Conservation (phyloP, 2,329 filamentous ascomycete species). For the Chaetomiaceae sp. region DNA sequence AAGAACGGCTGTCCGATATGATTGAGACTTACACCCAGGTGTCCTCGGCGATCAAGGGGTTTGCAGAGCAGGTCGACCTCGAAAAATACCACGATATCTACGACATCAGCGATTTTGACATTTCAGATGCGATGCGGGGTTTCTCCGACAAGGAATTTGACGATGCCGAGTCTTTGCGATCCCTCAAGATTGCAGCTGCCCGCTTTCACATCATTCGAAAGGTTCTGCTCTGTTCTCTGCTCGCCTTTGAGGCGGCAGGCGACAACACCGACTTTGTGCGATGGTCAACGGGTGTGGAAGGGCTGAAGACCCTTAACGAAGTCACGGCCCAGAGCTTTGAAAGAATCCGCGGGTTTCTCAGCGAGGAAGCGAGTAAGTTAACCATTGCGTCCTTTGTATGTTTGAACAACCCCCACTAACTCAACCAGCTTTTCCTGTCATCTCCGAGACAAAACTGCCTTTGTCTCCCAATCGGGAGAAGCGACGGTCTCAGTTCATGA, state of each 20-base stretch:
- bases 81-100: constrained; percentile 93
- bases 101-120: constrained; percentile 69
- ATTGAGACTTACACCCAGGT: constrained; percentile 69
- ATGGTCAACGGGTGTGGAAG: constrained; percentile 74
- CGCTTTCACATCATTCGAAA: constrained; percentile 77
- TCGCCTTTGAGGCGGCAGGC: constrained; percentile 80
- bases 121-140: constrained; percentile 62
- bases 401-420: constrained; percentile 21
- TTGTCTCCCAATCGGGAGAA: constrained; percentile 73
- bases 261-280: constrained; percentile 70
- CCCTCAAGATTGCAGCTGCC: constrained; percentile 74
- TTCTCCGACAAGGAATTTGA: constrained; percentile 65
- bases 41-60: constrained; percentile 61
- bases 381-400: constrained; percentile 3
- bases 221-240: constrained; percentile 79
- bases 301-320: constrained; percentile 61
- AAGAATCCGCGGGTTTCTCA: constrained; percentile 63
- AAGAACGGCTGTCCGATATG: constrained; percentile 62
- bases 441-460: constrained; percentile 54
- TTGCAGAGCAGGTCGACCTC: constrained; percentile 75
- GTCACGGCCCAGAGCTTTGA: constrained; percentile 59
- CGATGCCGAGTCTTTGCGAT: constrained; percentile 71
- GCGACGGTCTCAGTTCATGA: constrained; percentile 79
- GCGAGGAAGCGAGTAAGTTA: constrained; percentile 73
- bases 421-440: constrained; percentile 45